A percentile compares a stretch with the other conserved stretches of the same genome.
These are phyloP conservation scores for Verbascum thapsus DNA, from an alignment of 257 asterid genomes.

Conservation along the genomic window DNA sequence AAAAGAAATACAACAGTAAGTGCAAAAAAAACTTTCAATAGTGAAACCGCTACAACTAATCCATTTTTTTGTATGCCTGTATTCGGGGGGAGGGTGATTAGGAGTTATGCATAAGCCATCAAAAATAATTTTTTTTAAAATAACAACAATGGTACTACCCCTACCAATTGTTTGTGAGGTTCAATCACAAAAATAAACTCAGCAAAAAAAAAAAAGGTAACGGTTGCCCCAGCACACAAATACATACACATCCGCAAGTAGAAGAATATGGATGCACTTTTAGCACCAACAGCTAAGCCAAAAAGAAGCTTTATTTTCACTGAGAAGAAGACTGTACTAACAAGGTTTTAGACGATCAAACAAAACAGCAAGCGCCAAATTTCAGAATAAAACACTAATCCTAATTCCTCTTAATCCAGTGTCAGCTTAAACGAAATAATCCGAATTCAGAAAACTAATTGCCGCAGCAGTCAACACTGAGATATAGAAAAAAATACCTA, in stretches of 20 bases:
- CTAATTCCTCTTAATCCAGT: constrained; percentile 9
- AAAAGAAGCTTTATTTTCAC: background rate
- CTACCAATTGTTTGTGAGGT: background rate
- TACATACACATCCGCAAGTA: background rate
- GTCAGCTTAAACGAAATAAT: background rate
- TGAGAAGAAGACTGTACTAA: background rate
- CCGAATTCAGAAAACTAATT: background rate
- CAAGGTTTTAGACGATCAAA: background rate
- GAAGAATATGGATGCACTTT: background rate
- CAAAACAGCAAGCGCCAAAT: background rate
- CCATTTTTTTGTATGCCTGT: too few species aligned
- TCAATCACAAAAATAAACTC: background rate
- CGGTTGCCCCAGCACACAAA: background rate
- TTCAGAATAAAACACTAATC: constrained; percentile 5
- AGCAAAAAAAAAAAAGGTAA: background rate
- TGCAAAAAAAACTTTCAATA: background rate
- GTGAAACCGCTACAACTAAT: background rate
- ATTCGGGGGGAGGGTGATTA: too few species aligned
- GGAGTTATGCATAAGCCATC: background rate
- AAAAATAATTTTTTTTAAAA: background rate
- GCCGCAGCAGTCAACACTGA: background rate
- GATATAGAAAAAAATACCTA: background rate
- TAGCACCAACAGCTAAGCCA: background rate
- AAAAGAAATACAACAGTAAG: background rate
- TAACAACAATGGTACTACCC: too few species aligned